Evolutionary conservation across 2,329 filamentous ascomycete genomes (phyloP).

Genomic region (Aaosphaeria pasadenensis): DNA sequence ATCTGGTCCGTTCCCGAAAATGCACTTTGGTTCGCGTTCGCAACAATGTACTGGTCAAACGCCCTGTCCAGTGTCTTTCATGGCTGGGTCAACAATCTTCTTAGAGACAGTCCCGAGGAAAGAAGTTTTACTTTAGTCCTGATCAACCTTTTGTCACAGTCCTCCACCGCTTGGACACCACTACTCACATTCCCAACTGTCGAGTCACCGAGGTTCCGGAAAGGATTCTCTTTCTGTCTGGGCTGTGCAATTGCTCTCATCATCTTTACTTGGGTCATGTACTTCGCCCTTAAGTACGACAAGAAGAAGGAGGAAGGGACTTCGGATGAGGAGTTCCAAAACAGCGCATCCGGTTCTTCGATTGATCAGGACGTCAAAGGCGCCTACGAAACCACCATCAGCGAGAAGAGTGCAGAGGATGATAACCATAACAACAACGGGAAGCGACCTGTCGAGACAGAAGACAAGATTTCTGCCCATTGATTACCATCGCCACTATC

Average conservation of each 20-base stretch:
- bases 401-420: background rate
- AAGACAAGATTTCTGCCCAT: too few species aligned
- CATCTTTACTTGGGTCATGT: slow-evolving; percentile 6
- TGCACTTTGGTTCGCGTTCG: slow-evolving; percentile 54
- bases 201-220: slow-evolving; percentile 42
- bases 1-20: slow-evolving; percentile 57
- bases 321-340: background rate
- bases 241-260: slow-evolving; percentile 40
- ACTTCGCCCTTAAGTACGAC: background rate
- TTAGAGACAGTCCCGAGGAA: slow-evolving; percentile 47
- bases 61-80: slow-evolving; percentile 56
- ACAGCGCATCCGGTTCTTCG: background rate
- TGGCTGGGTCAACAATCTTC: slow-evolving; percentile 54
- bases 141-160: slow-evolving; percentile 54
- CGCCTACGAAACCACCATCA: background rate
- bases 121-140: slow-evolving; percentile 50
- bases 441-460: too few species aligned
- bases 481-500: too few species aligned
- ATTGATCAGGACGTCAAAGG: background rate
- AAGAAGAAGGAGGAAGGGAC: background rate
- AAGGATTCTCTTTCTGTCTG: slow-evolving; percentile 44
- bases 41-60: slow-evolving; percentile 48
- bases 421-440: too few species aligned
- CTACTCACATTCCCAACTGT: slow-evolving; percentile 51
- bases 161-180: slow-evolving; percentile 56